Evolutionary conservation across 176 grass and related monocot species (phyloP).

Genomic region (Bothriochloa decipiens): DNA sequence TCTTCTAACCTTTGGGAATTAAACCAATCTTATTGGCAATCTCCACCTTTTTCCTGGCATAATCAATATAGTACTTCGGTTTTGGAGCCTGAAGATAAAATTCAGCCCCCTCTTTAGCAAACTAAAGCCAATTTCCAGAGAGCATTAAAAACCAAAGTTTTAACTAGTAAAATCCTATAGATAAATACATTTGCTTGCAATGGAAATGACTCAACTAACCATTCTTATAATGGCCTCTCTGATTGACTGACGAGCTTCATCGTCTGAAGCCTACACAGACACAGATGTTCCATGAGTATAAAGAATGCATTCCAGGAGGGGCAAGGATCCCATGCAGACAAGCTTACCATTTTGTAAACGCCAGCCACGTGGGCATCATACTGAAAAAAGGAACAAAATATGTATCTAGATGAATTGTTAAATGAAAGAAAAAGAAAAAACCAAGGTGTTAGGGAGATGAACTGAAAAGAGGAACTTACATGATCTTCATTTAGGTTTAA

Average conservation of each 20-base stretch:
- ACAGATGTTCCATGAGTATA: neutral
- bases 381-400: conserved; percentile 2
- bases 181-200: too few relatives aligned
- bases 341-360: conserved; percentile 20
- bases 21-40: too few relatives aligned
- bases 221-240: neutral
- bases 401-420: neutral
- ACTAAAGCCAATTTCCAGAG: neutral
- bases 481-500: neutral
- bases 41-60: neutral
- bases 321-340: neutral
- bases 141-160: too few relatives aligned
- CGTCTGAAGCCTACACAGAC: neutral
- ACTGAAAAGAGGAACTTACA: neutral
- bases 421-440: neutral
- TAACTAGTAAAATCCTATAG: neutral
- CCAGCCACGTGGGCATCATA: neutral
- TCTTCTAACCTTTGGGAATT: too few relatives aligned
- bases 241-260: neutral
- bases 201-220: too few relatives aligned
- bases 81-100: neutral
- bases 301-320: neutral
- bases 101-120: neutral
- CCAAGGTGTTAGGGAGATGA: neutral
- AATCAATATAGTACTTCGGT: conserved; percentile 1